phyloP scores from a whole-genome alignment of 805 yeast genomes.

The Candida ulmi region DNA sequence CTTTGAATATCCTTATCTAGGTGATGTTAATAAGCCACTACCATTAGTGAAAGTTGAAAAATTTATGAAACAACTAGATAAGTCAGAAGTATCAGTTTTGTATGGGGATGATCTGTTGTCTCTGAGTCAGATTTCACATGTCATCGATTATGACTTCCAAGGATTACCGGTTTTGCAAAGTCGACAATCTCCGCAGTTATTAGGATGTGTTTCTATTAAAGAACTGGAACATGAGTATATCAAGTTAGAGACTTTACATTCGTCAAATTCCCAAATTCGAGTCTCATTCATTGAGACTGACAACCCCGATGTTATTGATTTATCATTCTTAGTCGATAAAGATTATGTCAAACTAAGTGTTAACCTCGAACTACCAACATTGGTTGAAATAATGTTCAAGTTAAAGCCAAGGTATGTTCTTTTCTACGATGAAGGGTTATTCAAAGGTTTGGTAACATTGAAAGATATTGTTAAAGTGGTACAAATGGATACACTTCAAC shows the following conservation, averaged over 20 bases:
- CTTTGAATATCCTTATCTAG: slow-evolving; percentile 36
- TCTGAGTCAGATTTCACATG: slow-evolving; percentile 21
- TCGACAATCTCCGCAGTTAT: slow-evolving; percentile 25
- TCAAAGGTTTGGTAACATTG: slow-evolving; percentile 21
- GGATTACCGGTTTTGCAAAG: slow-evolving; percentile 43
- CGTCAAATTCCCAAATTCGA: neutral
- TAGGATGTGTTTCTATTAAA: slow-evolving; percentile 38
- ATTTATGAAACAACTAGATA: slow-evolving; percentile 29
- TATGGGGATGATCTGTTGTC: slow-evolving; percentile 27
- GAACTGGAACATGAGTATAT: slow-evolving; percentile 30
- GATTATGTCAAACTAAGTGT: slow-evolving; percentile 14
- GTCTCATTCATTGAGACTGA: slow-evolving; percentile 4
- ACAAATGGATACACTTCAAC: slow-evolving; percentile 1
- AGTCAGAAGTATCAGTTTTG: slow-evolving; percentile 22
- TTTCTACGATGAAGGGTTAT: slow-evolving; percentile 18
- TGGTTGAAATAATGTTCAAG: slow-evolving; percentile 24
- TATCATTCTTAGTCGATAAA: slow-evolving; percentile 15
- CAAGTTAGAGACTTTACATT: slow-evolving; percentile 1
- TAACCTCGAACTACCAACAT: slow-evolving; percentile 18
- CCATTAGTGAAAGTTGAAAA: slow-evolving; percentile 31
- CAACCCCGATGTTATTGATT: slow-evolving; percentile 1
- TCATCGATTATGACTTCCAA: slow-evolving; percentile 18
- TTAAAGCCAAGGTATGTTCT: slow-evolving; percentile 23
- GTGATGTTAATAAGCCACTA: slow-evolving; percentile 33
- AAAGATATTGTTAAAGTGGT: slow-evolving; percentile 14